Evolutionary conservation across 352 stramenopile species (phyloP), one percentile per base, ranked within the genome.

Genomic region (Aphanomyces astaci): DNA sequence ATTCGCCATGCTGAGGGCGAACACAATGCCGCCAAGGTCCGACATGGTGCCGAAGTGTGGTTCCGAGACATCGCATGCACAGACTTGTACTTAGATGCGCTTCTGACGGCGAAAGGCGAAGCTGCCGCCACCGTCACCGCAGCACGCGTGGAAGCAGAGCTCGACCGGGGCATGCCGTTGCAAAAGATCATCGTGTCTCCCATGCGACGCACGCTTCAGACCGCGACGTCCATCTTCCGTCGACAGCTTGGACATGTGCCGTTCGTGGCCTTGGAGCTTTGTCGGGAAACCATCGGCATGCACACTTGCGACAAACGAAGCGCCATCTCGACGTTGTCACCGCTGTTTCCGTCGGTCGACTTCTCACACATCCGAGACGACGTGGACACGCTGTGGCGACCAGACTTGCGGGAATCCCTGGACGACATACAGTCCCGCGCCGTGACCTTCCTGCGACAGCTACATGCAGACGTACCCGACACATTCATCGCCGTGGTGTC

Each of bases 271-370:
- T 78, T 90, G n/a, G 84, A 92, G 67, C 66, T 76, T 32, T 87
- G 80, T 24, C 78, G 81, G 2, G 84, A 92, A 70, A 82, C 75
- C 22, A 71, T 89, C 7, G 80, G 80, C 10, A 76, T 82, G 33
- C 77, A 90, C 68, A 88, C 78, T 31, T 92, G 80, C 60, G 80
- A 92, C 71, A 86, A 89, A 55, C 76, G 83, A 11, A 73, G 76
- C 7, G 56, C 80, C 17, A 72, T 82, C 39, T 64, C 73, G 3
- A 65, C 80, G 65, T 65, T 92, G 31, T 72, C 70, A 52, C 48
- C 31, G 39, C 81, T 84, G 71, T 90, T 90, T 62, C 75, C 81
- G 2, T 64, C 70, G 11, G 80, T 92, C 22, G 77, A 92, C 66
- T 89, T 90, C 32, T 78, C 76, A 36, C 72, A 67, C 39, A 77